Conservation (phyloP, 2,329 filamentous ascomycete species). For the Samsoniella hepiali region DNA sequence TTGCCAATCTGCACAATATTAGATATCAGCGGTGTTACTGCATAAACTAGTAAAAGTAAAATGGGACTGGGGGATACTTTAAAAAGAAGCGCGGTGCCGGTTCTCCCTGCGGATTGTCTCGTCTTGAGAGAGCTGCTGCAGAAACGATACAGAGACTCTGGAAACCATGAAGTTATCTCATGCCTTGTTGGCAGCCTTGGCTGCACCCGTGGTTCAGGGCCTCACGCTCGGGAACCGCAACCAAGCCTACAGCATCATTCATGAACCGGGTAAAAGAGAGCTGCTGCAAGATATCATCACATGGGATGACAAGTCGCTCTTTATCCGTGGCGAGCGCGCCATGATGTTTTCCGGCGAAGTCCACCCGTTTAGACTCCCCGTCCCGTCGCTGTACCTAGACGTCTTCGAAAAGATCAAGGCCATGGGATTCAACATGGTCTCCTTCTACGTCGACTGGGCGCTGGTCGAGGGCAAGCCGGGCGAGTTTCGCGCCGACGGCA, state of each 20-base stretch:
- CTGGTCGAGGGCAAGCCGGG: constrained; percentile 71
- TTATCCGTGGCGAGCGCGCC: constrained; percentile 65
- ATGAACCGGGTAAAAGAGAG: constrained; percentile 25
- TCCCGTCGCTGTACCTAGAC: constrained; percentile 57
- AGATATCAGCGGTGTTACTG: background rate
- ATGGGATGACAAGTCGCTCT: constrained; percentile 70
- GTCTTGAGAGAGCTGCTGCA: background rate
- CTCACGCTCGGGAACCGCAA: constrained; percentile 21
- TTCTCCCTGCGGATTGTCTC: background rate
- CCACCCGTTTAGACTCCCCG: constrained; percentile 59
- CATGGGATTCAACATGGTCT: constrained; percentile 74
- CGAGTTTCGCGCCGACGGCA: constrained; percentile 64
- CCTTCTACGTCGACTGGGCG: constrained; percentile 78
- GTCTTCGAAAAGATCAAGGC: constrained; percentile 81
- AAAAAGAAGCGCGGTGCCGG: background rate
- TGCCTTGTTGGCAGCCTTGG: constrained; percentile 19
- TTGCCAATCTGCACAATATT: constrained; percentile 6
- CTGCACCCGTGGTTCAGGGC: constrained; percentile 18
- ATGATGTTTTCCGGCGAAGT: constrained; percentile 73
- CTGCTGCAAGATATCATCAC: constrained; percentile 48
- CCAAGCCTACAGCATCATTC: constrained; percentile 25
- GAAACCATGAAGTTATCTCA: constrained; percentile 27
- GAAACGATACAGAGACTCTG: background rate
- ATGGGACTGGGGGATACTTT: background rate
- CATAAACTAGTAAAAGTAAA: background rate